Base-by-base conservation (phyloP, 192 early-diverging fungal genomes). In the Lunasporangiospora selenospora region DNA sequence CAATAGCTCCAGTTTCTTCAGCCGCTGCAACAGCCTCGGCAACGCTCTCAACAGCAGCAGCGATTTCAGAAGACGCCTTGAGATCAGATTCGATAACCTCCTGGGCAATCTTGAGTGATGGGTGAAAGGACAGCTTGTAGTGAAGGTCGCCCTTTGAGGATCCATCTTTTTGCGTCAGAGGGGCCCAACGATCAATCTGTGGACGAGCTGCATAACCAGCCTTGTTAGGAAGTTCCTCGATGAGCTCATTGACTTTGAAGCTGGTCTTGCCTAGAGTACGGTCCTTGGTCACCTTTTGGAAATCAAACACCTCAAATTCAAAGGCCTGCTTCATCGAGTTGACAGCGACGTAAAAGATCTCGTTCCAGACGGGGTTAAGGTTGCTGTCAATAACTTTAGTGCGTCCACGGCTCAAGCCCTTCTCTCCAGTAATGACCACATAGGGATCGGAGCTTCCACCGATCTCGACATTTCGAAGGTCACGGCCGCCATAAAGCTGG, bases 401-500 rank as follows among this genome's bases (percentile, higher is more conserved):
- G 29, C 87, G 85, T 36, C 85, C 91, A 48, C 92, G 78, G n/a
- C 81, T 58, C 66, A 87, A 77, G 6, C 75, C 62, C 36, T 62
- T 65, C 10, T 61, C 52, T 27, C 66, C 62, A 45, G 53, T 70
- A 18, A 98, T 77, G 44, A 90, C 87, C 32, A 86, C 82, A 77
- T 97, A 99, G 18, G 97, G 97, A 57, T 99, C 95, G 1, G 94
- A 96, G 77, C 92, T 95, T 65, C 89, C 86, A 44, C 77, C 82
- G 13, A 82, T 88, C 75, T 98, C 96, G 12, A 93, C 93, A 37
- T 98, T 98, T 63, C 87, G 85, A 41, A 98, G 71, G 16, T 85
- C 82, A 30, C 89, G 85, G 4, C 91, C 95, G 55, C 83, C 81
- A 39, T 88, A 63, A 45, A 94, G 79, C 38, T 90, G 87, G 29